Evolutionary conservation across 2,329 filamentous ascomycete species (phyloP).

Genomic region (Cytospora chrysosperma): DNA sequence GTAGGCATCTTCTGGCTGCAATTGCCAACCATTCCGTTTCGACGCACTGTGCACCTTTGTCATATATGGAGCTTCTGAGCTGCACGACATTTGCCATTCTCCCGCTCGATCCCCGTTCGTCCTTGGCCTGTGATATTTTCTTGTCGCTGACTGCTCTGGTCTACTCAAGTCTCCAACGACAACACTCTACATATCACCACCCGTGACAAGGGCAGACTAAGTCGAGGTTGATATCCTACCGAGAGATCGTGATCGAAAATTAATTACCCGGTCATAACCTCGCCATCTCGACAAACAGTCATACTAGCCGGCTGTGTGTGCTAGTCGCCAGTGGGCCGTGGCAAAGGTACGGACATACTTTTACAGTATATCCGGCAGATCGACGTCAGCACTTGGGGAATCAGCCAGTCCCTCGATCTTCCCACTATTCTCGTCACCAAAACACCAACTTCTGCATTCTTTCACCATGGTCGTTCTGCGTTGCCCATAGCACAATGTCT

Average conservation of each 20-base stretch:
- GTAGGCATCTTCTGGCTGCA: not conserved
- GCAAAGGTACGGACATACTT: not conserved
- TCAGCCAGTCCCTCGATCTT: not conserved
- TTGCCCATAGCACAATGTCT: constrained; percentile 21
- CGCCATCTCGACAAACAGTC: not conserved
- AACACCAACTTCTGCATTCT: not conserved
- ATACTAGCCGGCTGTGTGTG: not conserved
- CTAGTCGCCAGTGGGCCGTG: not conserved
- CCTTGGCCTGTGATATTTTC: not conserved
- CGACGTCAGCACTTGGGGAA: constrained; percentile 8
- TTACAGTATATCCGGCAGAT: not conserved
- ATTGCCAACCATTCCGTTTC: constrained; percentile 5
- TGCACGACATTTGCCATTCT: not conserved
- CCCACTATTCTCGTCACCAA: not conserved
- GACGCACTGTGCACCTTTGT: not conserved
- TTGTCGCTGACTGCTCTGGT: not conserved
- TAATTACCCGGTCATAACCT: no score
- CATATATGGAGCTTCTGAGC: not conserved
- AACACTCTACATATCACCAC: not conserved
- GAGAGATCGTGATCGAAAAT: not conserved
- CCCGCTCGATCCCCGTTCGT: not conserved
- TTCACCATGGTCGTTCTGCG: constrained; percentile 18
- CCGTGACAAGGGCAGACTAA: not conserved
- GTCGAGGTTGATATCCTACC: not conserved
- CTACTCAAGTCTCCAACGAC: not conserved